phyloP scores from a whole-genome alignment of 352 stramenopile species.

The Globisporangium spinosum region DNA sequence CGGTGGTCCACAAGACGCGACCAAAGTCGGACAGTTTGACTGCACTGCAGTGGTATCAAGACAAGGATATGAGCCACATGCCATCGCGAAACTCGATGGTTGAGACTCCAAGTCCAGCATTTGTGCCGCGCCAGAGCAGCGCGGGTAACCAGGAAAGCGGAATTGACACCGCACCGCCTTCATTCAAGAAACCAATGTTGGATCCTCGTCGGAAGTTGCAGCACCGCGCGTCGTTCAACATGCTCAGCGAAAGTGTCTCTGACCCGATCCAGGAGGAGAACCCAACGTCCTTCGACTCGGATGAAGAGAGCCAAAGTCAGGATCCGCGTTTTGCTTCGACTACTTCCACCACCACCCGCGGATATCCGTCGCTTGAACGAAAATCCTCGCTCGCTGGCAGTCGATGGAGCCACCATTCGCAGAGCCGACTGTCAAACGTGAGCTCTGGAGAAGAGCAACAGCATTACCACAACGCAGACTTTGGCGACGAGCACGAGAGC shows the following conservation, averaged over 20 bases:
- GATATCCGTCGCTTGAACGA: conserved; percentile 15
- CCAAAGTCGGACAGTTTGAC: conserved; percentile 49
- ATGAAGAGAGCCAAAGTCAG: conserved; percentile 30
- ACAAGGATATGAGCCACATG: conserved; percentile 4
- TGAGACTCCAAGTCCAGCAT: conserved; percentile 23
- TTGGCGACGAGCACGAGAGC: conserved; percentile 29
- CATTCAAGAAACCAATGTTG: conserved; percentile 29
- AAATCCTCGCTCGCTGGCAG: conserved; percentile 24
- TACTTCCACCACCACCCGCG: not conserved
- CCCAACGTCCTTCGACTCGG: conserved; percentile 44
- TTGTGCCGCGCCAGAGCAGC: conserved; percentile 8
- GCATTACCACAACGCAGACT: not conserved
- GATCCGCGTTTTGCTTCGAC: not conserved
- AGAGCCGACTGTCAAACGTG: conserved; percentile 25
- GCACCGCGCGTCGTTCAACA: conserved; percentile 55
- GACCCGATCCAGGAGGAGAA: conserved; percentile 66
- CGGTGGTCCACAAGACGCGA: conserved; percentile 28
- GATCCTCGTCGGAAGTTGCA: conserved; percentile 66
- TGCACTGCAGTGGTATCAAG: conserved; percentile 17
- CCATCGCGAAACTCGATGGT: conserved; percentile 31
- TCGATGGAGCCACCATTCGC: conserved; percentile 18
- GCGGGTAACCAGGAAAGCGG: conserved; percentile 19
- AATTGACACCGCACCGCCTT: conserved; percentile 18
- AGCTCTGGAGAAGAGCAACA: conserved; percentile 26
- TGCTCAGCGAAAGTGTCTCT: conserved; percentile 50